Evolutionary conservation across 208 protist species (phyloP).

Genomic region (Trypanosoma boissoni): DNA sequence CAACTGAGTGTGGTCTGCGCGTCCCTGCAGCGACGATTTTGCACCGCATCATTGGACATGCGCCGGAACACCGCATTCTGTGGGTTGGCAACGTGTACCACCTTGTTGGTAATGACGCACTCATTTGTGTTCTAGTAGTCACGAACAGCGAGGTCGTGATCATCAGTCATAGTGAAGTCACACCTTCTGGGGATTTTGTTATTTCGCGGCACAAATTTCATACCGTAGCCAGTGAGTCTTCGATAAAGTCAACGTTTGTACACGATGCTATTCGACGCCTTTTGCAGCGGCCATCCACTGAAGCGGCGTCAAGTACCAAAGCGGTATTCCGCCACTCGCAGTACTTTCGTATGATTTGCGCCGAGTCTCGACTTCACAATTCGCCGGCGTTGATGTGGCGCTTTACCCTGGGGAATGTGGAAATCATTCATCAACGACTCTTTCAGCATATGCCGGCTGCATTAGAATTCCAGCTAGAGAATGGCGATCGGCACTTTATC

Average conservation of each 20-base stretch:
- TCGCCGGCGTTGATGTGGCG: slow-evolving; percentile 53
- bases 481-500: slow-evolving; percentile 48
- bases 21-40: slow-evolving; percentile 42
- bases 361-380: slow-evolving; percentile 22
- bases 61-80: slow-evolving; percentile 10
- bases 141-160: slow-evolving; percentile 58
- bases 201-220: slow-evolving; percentile 48
- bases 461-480: slow-evolving; percentile 64
- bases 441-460: slow-evolving; percentile 67
- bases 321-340: slow-evolving; percentile 66
- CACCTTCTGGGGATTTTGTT: slow-evolving; percentile 52
- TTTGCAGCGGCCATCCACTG: slow-evolving; percentile 9
- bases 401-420: slow-evolving; percentile 41
- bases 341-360: slow-evolving; percentile 70
- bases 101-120: slow-evolving; percentile 45
- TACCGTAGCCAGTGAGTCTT: slow-evolving; percentile 35
- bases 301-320: slow-evolving; percentile 26
- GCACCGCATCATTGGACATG: slow-evolving; percentile 37
- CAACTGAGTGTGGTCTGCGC: slow-evolving; percentile 1
- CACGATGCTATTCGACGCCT: slow-evolving; percentile 49
- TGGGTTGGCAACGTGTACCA: slow-evolving; percentile 69
- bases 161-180: slow-evolving; percentile 61
- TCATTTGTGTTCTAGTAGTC: slow-evolving; percentile 52
- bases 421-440: slow-evolving; percentile 48
- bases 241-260: slow-evolving; percentile 30